A percentile compares a stretch with the other conserved stretches of the same genome.
phyloP scores from a whole-genome alignment of 306 rosid species.

The Sindora glabra region DNA sequence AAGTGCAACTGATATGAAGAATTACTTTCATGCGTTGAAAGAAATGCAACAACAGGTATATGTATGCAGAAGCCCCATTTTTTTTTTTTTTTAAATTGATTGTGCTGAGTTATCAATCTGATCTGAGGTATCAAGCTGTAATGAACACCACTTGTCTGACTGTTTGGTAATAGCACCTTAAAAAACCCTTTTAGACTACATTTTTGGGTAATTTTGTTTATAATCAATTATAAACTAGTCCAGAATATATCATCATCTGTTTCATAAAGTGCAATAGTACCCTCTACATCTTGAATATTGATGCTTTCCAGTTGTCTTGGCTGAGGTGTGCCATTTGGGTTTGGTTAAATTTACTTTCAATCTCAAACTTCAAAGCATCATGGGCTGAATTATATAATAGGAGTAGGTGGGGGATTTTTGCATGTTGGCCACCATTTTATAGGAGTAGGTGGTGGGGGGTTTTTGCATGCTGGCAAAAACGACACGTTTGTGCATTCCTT shows the following conservation, averaged over 20 bases:
- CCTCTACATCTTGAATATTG: constrained; percentile 1
- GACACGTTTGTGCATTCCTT: constrained; percentile 15
- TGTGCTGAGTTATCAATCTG: background rate
- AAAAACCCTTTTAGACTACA: background rate
- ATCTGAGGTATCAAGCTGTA: background rate
- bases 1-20: background rate
- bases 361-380: constrained; percentile 10
- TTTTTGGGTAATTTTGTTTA: background rate
- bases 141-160: background rate
- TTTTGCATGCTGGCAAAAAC: constrained; percentile 11
- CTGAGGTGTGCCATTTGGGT: background rate
- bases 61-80: background rate
- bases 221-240: background rate
- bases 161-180: background rate
- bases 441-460: background rate
- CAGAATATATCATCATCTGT: background rate
- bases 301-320: constrained; percentile 22
- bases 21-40: background rate
- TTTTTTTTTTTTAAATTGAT: background rate
- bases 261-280: background rate
- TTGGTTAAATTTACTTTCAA: background rate
- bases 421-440: constrained; percentile 13
- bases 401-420: background rate
- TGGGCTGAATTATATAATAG: constrained; percentile 29
- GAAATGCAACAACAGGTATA: background rate